These are phyloP conservation scores for Plenodomus lindquistii DNA, from an alignment of 2,329 filamentous ascomycete genomes.

Conservation along the genomic window DNA sequence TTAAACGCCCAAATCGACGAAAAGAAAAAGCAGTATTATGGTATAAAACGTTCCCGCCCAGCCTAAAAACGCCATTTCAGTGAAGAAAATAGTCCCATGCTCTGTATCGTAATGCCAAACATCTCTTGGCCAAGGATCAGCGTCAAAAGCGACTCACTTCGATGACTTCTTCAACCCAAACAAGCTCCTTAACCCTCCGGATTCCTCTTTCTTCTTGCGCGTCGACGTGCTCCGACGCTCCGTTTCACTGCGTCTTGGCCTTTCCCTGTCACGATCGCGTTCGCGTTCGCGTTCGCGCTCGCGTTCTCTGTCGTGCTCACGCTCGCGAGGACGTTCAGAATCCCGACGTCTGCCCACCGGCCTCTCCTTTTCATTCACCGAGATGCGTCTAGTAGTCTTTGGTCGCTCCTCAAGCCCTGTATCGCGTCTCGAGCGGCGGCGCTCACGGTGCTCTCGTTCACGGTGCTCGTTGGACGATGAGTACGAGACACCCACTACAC, in stretches of 20 bases:
- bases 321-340: conserved; percentile 31
- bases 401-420: conserved; percentile 34
- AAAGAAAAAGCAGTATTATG: conserved; percentile 7
- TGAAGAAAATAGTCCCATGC: conserved; percentile 10
- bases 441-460: conserved; percentile 34
- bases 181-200: conserved; percentile 33
- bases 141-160: conserved; percentile 8
- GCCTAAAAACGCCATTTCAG: conserved; percentile 12
- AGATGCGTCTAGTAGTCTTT: conserved; percentile 34
- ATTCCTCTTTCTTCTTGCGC: conserved; percentile 37
- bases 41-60: conserved; percentile 19
- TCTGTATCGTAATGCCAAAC: neutral
- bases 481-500: conserved; percentile 28
- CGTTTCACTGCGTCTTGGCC: conserved; percentile 31
- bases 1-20: too few species aligned
- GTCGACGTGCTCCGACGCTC: conserved; percentile 19
- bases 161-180: conserved; percentile 39
- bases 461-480: conserved; percentile 35
- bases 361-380: conserved; percentile 36
- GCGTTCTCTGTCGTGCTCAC: conserved; percentile 27
- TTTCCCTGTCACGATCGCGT: conserved; percentile 26
- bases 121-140: neutral
- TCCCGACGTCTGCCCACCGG: conserved; percentile 33
- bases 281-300: conserved; percentile 32
- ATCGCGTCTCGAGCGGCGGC: conserved; percentile 27